A percentile compares a stretch with the other conserved stretches of the same genome.
Conservation (phyloP, 1,139 yeast genomes). For the Taphrina betulina region DNA sequence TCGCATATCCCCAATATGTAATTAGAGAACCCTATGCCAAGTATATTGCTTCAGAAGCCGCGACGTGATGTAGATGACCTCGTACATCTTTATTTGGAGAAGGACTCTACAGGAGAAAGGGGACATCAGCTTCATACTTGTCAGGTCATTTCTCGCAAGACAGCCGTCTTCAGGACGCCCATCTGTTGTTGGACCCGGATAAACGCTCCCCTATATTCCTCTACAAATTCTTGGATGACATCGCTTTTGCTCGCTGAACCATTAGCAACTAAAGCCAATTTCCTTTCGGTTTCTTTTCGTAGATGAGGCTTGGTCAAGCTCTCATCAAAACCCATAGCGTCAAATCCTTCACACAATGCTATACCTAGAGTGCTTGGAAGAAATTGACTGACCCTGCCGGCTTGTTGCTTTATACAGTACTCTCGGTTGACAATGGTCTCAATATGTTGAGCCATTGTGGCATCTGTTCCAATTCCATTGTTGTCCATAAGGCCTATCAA, state of each 20-base stretch:
- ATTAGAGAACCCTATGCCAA: no score
- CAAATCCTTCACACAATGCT: conserved; percentile 86
- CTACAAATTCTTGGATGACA: conserved; percentile 59
- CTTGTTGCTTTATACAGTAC: conserved; percentile 55
- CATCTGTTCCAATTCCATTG: conserved; percentile 98
- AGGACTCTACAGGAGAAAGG: no score
- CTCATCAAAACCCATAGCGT: conserved; percentile 65
- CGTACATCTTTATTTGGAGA: no score
- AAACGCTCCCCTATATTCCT: conserved; percentile 57
- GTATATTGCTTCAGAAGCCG: no score
- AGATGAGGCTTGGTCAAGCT: conserved; percentile 88
- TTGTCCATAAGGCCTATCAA: conserved; percentile 91
- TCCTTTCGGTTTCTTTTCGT: conserved; percentile 70
- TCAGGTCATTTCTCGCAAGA: conserved; percentile 23
- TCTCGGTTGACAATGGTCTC: conserved; percentile 69
- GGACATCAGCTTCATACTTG: no score
- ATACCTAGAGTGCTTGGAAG: conserved; percentile 83
- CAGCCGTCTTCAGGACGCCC: conserved; percentile 22
- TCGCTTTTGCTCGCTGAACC: conserved; percentile 58
- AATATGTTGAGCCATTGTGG: conserved; percentile 97
- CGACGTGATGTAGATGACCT: no score
- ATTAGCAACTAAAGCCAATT: conserved; percentile 64
- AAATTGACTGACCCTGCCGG: conserved; percentile 43
- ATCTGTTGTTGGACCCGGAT: conserved; percentile 22
- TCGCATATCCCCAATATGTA: no score